Evolutionary conservation across 192 early-diverging fungal genomes (phyloP), one percentile per base, ranked within the genome.

Genomic region (Geosiphon pyriformis): DNA sequence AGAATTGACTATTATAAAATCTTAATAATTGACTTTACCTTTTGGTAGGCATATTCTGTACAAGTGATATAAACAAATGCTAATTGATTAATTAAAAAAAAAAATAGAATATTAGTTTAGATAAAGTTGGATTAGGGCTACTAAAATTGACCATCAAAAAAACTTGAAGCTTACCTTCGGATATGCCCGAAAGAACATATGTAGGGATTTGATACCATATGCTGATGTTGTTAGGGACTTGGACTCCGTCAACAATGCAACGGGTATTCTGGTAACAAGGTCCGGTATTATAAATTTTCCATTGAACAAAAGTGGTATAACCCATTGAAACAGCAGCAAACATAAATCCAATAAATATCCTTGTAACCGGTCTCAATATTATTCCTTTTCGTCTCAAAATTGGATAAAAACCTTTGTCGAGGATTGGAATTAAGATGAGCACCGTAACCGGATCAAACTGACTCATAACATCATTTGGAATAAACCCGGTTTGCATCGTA

Each of bases 271-370:
- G 76, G 58, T 81, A 86, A 67, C 82, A 81, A 46, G 81, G 80
- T 11, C 72, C 67, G 0, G 77, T 66, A 25, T 64, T 75, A 76
- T 90, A 90, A 35, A 92, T 81, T 55, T 78, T 59, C 33, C 74
- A 67, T 68, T 92, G 90, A 35, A 88, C 67, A 51, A 80, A 66
- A 10, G 88, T 80, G 0, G 83, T 76, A 58, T 83, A 87, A 34
- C 68, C 81, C 78, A 91, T 84, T 59, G 83, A 72, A 12, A 80
- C 23, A 3, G 80, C 70, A 56, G 74, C 74, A 18, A 87, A 76
- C 27, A 86, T 50, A 74, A 92, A 89, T 31, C 90, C 90, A 35
- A 87, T 62, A 31, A 82, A 69, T 51, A 92, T 92, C 50, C 87
- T 85, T 42, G 73, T 49, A 37, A 90, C 74, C 17, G 88, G 87